Conservation (phyloP, 495 filamentous ascomycete species). For the Hypoxylon rickii region DNA sequence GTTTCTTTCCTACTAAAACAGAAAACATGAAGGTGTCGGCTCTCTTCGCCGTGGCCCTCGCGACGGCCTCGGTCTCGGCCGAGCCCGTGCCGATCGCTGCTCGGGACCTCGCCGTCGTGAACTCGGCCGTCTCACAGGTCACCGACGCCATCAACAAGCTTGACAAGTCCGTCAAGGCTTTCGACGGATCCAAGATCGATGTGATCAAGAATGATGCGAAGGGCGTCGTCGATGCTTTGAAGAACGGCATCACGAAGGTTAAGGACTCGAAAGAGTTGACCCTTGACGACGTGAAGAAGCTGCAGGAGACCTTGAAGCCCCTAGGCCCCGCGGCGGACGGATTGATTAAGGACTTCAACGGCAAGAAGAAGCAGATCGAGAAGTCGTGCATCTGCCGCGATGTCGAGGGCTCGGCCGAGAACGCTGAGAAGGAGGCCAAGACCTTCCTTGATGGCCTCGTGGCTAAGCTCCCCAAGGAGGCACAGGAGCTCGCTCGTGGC, state of each 20-base stretch:
- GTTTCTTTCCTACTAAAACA: slow-evolving; percentile 3
- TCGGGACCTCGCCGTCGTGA: slow-evolving; percentile 43
- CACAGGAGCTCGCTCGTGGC: background rate
- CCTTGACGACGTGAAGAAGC: background rate
- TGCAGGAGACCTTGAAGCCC: background rate
- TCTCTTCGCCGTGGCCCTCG: slow-evolving; percentile 39
- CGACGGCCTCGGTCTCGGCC: slow-evolving; percentile 14
- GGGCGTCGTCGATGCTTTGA: slow-evolving; percentile 28
- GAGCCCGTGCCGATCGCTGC: slow-evolving; percentile 33
- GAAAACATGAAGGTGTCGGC: slow-evolving; percentile 49
- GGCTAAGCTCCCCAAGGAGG: background rate
- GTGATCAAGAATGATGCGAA: slow-evolving; percentile 41
- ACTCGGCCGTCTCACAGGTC: slow-evolving; percentile 40
- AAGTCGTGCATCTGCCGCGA: background rate
- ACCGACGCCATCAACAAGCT: slow-evolving; percentile 39
- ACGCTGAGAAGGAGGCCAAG: background rate
- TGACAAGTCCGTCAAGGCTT: slow-evolving; percentile 43
- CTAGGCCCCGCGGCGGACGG: background rate
- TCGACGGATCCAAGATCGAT: slow-evolving; percentile 37
- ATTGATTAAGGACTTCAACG: background rate
- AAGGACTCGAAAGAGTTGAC: background rate
- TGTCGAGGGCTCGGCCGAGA: background rate
- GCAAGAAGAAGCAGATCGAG: background rate
- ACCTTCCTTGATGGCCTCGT: background rate
- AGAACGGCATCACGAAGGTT: background rate